phyloP scores from a whole-genome alignment of 2,329 filamentous ascomycete species.

The Cladosporium colombiae region DNA sequence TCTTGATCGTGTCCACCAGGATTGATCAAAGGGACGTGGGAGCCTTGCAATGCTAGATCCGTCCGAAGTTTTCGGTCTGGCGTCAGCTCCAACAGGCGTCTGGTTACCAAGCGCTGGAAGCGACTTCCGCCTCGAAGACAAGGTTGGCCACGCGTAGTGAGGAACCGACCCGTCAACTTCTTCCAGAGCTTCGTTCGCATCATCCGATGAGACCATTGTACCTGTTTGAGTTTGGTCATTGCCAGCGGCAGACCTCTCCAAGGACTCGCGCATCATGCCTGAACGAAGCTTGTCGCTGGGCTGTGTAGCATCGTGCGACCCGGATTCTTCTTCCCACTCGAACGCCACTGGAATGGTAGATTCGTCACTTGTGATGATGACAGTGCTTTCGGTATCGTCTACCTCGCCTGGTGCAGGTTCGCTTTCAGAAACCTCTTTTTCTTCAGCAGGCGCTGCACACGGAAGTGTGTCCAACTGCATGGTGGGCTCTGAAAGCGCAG shows the following conservation, averaged over 20 bases:
- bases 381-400: slow-evolving; percentile 2
- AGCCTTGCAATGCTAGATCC: slow-evolving; percentile 32
- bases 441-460: neutral
- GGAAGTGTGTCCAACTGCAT: neutral
- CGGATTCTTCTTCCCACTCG: neutral
- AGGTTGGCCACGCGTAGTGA: slow-evolving; percentile 36
- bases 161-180: slow-evolving; percentile 24
- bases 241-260: neutral
- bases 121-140: slow-evolving; percentile 37
- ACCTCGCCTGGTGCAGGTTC: neutral
- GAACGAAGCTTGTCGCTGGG: neutral
- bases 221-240: neutral
- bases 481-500: slow-evolving; percentile 28
- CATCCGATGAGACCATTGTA: neutral
- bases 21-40: slow-evolving; percentile 26
- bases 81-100: slow-evolving; percentile 22
- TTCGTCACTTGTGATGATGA: slow-evolving; percentile 15
- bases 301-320: neutral
- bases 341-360: neutral
- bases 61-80: slow-evolving; percentile 34
- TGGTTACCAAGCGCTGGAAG: slow-evolving; percentile 29
- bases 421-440: neutral
- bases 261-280: neutral
- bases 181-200: slow-evolving; percentile 15
- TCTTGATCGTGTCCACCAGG: slow-evolving; percentile 25